Evolutionary conservation across 1,284 basidiomycete species (phyloP).

Genomic region (Cystobasidium sp.): DNA sequence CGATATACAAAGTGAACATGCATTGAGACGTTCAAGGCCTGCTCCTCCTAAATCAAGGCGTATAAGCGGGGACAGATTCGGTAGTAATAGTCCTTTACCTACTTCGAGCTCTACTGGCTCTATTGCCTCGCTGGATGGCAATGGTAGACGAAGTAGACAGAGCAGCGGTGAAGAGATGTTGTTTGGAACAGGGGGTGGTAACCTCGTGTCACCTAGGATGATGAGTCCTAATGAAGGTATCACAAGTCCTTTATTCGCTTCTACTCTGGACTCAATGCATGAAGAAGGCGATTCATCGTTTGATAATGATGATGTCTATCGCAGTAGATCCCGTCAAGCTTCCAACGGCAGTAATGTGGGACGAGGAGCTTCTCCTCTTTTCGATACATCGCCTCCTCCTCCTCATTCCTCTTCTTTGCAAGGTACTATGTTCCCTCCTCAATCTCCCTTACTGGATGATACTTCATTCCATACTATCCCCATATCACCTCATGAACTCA

Average conservation of each 20-base stretch:
- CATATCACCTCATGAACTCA: slow-evolving; percentile 25
- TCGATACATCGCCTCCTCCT: slow-evolving; percentile 11
- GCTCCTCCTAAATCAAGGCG: slow-evolving; percentile 38
- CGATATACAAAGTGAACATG: neutral
- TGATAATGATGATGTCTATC: neutral
- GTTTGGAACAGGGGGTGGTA: too few species aligned
- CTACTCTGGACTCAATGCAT: slow-evolving; percentile 30
- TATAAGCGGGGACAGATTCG: slow-evolving; percentile 18
- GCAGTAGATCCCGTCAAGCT: neutral
- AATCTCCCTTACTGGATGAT: slow-evolving; percentile 27
- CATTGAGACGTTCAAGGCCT: slow-evolving; percentile 35
- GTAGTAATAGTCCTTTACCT: neutral
- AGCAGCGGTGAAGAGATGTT: slow-evolving; percentile 17
- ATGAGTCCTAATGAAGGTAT: slow-evolving; percentile 30
- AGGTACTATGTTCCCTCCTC: slow-evolving; percentile 31
- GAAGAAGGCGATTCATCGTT: slow-evolving; percentile 23
- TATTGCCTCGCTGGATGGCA: slow-evolving; percentile 19
- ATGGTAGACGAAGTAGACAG: slow-evolving; percentile 32
- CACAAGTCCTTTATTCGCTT: slow-evolving; percentile 19
- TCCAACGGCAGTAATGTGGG: neutral
- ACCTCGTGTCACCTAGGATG: slow-evolving; percentile 5
- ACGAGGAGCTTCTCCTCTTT: slow-evolving; percentile 21
- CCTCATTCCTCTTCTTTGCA: neutral
- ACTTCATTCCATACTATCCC: slow-evolving; percentile 38
- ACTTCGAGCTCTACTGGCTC: slow-evolving; percentile 16